Percentiles rank a stretch among this genome's conserved stretches.
phyloP scores from a whole-genome alignment of 2,329 filamentous ascomycete genomes.

The Chrysoporthe austroafricana region DNA sequence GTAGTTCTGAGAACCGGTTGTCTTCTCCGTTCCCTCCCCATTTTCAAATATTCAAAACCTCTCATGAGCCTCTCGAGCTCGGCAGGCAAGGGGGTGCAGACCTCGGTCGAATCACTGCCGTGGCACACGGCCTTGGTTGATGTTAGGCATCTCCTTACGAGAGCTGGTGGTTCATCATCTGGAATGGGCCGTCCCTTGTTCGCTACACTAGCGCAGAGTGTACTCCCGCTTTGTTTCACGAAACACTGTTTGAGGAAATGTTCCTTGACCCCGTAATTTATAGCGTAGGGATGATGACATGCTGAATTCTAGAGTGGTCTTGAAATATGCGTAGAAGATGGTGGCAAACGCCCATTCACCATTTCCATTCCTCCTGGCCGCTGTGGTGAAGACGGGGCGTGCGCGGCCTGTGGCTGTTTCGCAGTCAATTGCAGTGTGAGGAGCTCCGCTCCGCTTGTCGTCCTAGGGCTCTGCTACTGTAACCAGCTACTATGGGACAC shows the following conservation, averaged over 20 bases:
- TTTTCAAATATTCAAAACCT: background rate
- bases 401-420: background rate
- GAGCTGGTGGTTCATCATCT: background rate
- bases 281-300: background rate
- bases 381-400: background rate
- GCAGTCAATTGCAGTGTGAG: background rate
- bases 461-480: background rate
- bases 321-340: background rate
- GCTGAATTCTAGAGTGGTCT: background rate
- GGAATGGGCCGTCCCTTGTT: background rate
- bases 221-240: slow-evolving; percentile 13
- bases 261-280: background rate
- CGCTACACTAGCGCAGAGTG: background rate
- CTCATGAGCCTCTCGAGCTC: background rate
- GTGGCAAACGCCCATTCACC: background rate
- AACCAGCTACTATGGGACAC: background rate
- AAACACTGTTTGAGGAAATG: slow-evolving; percentile 2
- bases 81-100: background rate
- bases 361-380: background rate
- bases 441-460: background rate
- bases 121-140: background rate
- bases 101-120: background rate
- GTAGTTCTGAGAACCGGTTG: slow-evolving; percentile 5
- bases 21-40: background rate
- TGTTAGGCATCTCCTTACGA: background rate